Evolutionary conservation across 441 rosid genomes (phyloP), one percentile per base, ranked within the genome.

Genomic region (Manihot esculenta): DNA sequence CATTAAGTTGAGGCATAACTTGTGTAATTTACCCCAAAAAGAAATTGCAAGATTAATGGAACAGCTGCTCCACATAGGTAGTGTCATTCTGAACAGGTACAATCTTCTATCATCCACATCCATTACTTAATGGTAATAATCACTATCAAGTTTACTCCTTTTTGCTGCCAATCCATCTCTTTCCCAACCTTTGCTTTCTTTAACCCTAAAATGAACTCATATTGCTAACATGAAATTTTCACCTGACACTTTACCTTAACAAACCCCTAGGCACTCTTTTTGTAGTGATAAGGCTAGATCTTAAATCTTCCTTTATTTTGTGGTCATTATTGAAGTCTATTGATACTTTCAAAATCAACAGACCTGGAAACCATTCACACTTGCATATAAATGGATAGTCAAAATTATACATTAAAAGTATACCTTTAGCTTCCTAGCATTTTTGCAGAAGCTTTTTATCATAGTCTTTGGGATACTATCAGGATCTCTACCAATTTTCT

Each of bases 401-500:
- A 54, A 53, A 18, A 11, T n/a, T n/a, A n/a, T n/a, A n/a, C n/a
- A n/a, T n/a, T n/a, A n/a, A n/a, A n/a, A n/a, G n/a, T n/a, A 80
- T 78, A 92, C 99, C 81, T 84, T 92, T 45, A 94, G 88, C 81
- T 94, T 94, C 83, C 98, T 84, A 63, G 98, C 90, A 81, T 91
- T 94, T 84, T 84, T 92, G 75, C 99, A 89, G 77, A 95, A 95
- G 85, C 78, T 81, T 76, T 86, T 89, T 70, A 95, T 82, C 30
- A 77, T 83, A 58, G 90, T 65, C 76, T 84, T 91, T 53, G 91
- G 74, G 76, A 95, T 88, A 82, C 84, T 84, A 78, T 68, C 66
- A 61, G 89, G 82, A 72, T 93, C 92, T 78, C 87, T 80, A 62
- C 99, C 93, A 61, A 87, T 78, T 77, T 84, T 89, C 83, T 79